Evolutionary conservation across 2,329 filamentous ascomycete genomes (phyloP).

Genomic region (Dactylellina sp.): DNA sequence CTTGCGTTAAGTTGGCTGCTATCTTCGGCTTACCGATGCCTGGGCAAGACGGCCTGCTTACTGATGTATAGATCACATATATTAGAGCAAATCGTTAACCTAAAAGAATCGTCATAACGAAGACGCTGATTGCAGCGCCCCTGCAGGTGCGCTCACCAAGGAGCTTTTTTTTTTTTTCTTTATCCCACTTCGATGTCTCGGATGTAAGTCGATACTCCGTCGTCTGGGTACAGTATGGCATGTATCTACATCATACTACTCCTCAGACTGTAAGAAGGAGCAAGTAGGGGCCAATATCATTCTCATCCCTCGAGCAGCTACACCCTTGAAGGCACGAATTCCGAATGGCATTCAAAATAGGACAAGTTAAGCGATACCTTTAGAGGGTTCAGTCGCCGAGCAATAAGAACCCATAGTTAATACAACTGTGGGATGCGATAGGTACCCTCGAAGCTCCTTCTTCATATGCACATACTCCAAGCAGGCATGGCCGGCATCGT

Average conservation of each 20-base stretch:
- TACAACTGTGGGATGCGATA: constrained; percentile 39
- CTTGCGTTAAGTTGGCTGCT: constrained; percentile 49
- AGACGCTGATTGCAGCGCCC: constrained; percentile 44
- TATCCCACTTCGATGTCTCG: constrained; percentile 26
- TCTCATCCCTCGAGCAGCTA: constrained; percentile 46
- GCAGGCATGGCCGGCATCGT: constrained; percentile 27
- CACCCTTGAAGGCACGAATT: constrained; percentile 53
- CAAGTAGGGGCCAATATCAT: constrained; percentile 17
- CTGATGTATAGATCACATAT: not conserved
- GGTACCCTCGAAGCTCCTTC: constrained; percentile 36
- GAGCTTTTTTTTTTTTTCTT: constrained; percentile 14
- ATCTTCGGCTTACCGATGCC: constrained; percentile 53
- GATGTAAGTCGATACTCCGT: constrained; percentile 47
- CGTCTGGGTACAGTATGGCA: constrained; percentile 18
- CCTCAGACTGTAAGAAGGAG: constrained; percentile 1
- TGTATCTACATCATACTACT: constrained; percentile 42
- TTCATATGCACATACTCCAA: constrained; percentile 41
- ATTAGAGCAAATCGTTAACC: not conserved
- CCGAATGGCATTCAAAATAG: constrained; percentile 50
- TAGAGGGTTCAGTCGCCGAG: constrained; percentile 42
- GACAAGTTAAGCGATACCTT: constrained; percentile 51
- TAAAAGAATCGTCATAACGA: constrained; percentile 35
- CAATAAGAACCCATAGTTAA: constrained; percentile 29
- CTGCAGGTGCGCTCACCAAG: constrained; percentile 55
- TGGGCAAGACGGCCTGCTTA: not conserved